These are phyloP conservation scores for Marvania coccoides DNA, from an alignment of 139 green algal species.

Conservation along the genomic window DNA sequence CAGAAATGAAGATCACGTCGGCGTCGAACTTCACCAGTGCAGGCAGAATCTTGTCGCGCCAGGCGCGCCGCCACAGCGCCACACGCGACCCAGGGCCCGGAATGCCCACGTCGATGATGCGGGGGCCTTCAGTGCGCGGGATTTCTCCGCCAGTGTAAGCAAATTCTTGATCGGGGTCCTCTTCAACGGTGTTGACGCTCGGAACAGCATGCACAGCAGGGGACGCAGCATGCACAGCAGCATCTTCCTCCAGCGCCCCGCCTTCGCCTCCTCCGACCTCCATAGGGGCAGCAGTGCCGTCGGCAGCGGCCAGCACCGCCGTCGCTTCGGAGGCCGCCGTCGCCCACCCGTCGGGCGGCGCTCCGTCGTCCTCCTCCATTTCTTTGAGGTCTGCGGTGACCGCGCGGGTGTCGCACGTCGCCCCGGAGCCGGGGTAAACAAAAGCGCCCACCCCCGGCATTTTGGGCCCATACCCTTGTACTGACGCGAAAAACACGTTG, in stretches of 20 bases:
- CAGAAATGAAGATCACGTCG: constrained; percentile 84
- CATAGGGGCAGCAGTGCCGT: background rate
- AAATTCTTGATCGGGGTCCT: constrained; percentile 41
- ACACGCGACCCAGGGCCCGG: constrained; percentile 41
- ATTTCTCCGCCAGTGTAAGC: constrained; percentile 12
- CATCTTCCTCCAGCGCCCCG: background rate
- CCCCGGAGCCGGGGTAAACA: constrained; percentile 79
- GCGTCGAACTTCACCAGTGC: constrained; percentile 55
- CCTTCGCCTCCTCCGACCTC: background rate
- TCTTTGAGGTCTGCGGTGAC: background rate
- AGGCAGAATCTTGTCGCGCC: constrained; percentile 80
- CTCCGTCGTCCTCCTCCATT: background rate
- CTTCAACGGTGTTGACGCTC: constrained; percentile 7
- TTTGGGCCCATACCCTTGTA: constrained; percentile 66
- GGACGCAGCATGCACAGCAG: background rate
- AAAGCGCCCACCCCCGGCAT: constrained; percentile 16
- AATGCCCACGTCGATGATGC: constrained; percentile 87
- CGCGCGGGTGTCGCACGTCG: constrained; percentile 57
- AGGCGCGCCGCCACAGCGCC: constrained; percentile 66
- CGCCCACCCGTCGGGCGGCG: background rate
- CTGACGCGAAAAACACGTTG: constrained; percentile 84
- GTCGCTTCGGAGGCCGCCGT: background rate
- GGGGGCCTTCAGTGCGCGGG: constrained; percentile 35
- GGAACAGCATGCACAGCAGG: background rate
- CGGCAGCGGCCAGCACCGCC: background rate